phyloP scores from a whole-genome alignment of 2,329 filamentous ascomycete genomes.

The Aspergillus unguis region DNA sequence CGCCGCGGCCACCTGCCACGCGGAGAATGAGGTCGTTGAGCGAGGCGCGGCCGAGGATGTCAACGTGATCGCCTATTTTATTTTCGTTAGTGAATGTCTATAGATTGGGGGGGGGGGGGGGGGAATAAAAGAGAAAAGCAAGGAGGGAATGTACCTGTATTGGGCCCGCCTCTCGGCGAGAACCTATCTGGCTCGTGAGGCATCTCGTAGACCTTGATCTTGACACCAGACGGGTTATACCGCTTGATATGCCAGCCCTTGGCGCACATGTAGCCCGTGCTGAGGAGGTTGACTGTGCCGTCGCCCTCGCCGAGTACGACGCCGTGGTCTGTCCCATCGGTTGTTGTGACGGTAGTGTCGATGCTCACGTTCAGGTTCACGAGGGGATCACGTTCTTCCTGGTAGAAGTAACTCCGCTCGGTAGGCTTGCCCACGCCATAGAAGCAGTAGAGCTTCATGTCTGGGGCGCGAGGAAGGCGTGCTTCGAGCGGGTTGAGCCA shows the following conservation, averaged over 20 bases:
- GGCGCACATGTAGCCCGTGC: conserved; percentile 93
- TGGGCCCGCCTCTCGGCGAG: conserved; percentile 69
- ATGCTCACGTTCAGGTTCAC: conserved; percentile 55
- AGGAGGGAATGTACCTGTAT: conserved; percentile 52
- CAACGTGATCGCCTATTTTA: conserved; percentile 76
- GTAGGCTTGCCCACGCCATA: conserved; percentile 92
- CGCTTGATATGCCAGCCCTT: conserved; percentile 90
- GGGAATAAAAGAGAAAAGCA: conserved; percentile 38
- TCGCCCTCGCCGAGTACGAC: conserved; percentile 96
- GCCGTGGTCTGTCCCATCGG: conserved; percentile 66
- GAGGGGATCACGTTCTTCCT: conserved; percentile 62
- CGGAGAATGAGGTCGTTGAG: conserved; percentile 87
- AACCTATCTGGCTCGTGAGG: conserved; percentile 92
- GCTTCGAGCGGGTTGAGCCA: conserved; percentile 98
- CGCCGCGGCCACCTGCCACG: conserved; percentile 80
- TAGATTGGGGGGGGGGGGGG: not conserved
- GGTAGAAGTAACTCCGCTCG: conserved; percentile 89
- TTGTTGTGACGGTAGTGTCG: conserved; percentile 49
- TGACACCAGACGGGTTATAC: conserved; percentile 81
- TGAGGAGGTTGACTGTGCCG: conserved; percentile 90
- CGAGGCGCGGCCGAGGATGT: conserved; percentile 83
- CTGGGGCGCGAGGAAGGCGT: conserved; percentile 78
- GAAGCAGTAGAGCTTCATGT: conserved; percentile 94
- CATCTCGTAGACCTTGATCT: conserved; percentile 91
- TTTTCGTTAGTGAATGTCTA: not conserved